These are phyloP conservation scores for Bidens hawaiensis DNA, from an alignment of 140 eudicot species.

Conservation along the genomic window DNA sequence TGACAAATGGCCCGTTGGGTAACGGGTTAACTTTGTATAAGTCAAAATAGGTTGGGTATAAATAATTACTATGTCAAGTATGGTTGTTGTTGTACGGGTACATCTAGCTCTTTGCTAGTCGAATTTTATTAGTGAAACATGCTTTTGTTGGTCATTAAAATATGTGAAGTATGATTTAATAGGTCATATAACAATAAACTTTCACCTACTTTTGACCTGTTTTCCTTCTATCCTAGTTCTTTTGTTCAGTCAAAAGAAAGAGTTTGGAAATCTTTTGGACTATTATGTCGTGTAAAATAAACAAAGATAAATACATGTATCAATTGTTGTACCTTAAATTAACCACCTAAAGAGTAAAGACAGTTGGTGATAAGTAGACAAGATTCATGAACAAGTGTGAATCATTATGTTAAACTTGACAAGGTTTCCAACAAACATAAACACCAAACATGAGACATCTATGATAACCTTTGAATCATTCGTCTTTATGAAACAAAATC, in stretches of 20 bases:
- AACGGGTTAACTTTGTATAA: too few species aligned
- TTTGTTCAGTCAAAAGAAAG: background rate
- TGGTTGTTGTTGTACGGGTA: too few species aligned
- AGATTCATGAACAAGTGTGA: background rate
- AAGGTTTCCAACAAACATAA: background rate
- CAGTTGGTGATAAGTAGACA: background rate
- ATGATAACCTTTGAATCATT: background rate
- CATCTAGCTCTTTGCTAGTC: too few species aligned
- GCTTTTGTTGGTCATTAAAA: too few species aligned
- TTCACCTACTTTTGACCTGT: too few species aligned
- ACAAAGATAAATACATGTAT: background rate
- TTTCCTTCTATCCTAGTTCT: too few species aligned
- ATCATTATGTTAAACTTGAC: background rate
- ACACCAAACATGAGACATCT: slow-evolving; percentile 7
- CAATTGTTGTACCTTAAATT: background rate
- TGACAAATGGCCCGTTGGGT: background rate
- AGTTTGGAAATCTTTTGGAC: background rate
- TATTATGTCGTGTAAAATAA: background rate
- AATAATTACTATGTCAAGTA: background rate
- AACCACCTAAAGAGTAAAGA: background rate
- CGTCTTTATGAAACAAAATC: background rate
- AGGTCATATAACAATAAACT: background rate
- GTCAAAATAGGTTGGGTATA: background rate
- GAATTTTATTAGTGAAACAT: too few species aligned
- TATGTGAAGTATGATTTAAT: background rate